Evolutionary conservation across 306 rosid species (phyloP).

Genomic region (Cucumis cinereus): DNA sequence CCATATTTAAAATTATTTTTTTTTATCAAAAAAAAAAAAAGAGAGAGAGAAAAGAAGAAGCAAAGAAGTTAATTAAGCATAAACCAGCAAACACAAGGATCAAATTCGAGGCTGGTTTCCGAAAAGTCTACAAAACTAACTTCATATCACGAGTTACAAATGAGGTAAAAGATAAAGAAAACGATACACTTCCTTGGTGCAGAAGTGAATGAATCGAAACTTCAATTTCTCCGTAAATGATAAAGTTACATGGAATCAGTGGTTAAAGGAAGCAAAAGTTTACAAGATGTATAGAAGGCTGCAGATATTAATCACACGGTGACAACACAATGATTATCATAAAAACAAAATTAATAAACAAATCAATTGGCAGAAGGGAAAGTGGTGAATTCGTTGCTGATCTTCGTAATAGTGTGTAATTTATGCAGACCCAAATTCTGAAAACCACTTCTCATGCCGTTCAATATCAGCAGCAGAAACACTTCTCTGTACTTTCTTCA

Average conservation of each 20-base stretch:
- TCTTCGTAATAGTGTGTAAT: not conserved
- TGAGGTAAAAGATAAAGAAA: not conserved
- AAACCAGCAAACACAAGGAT: not conserved
- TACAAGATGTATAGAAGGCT: not conserved
- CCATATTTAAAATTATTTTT: not conserved
- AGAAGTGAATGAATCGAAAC: not conserved
- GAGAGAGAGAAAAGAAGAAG: too few species aligned
- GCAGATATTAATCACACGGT: constrained; percentile 4
- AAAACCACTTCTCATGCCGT: constrained; percentile 90
- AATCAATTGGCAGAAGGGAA: not conserved
- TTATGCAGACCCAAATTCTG: constrained; percentile 85
- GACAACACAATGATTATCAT: not conserved
- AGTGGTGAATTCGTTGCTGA: not conserved
- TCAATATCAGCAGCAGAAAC: constrained; percentile 85
- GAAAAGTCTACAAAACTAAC: not conserved
- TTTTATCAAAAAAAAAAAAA: too few species aligned
- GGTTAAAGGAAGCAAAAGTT: not conserved
- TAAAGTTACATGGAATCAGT: not conserved
- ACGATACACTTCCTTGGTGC: not conserved
- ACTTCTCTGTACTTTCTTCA: constrained; percentile 82
- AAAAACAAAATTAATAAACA: constrained; percentile 2
- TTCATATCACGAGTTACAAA: not conserved
- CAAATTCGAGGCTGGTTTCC: not conserved
- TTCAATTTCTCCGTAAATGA: not conserved
- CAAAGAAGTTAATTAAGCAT: not conserved